Conservation (phyloP, 768 basidiomycete genomes). For the Cyclocybe cylindracea region DNA sequence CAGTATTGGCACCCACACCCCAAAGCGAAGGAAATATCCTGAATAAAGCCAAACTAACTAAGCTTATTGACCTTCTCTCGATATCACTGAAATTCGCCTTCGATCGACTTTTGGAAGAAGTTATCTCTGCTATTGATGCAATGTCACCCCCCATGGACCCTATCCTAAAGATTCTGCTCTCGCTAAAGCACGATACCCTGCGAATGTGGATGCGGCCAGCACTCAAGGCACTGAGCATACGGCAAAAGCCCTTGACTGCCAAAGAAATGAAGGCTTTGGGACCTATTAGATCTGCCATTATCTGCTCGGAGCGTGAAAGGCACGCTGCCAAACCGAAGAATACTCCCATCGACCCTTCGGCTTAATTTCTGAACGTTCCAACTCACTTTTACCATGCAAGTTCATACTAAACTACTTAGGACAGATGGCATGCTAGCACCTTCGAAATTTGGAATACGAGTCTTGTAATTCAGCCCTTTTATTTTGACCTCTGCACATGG, state of each 20-base stretch:
- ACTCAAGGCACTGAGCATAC: background rate
- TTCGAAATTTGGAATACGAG: no score
- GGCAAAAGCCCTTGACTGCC: background rate
- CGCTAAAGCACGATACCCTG: background rate
- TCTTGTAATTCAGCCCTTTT: no score
- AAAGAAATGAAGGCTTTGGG: constrained; percentile 1
- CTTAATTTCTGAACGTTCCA: background rate
- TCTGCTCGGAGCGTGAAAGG: no score
- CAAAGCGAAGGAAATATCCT: no score
- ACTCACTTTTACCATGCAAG: no score
- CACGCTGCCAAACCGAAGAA: no score
- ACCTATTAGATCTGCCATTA: background rate
- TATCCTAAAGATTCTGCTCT: background rate
- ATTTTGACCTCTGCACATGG: no score
- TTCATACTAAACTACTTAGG: no score
- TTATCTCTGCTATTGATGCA: background rate
- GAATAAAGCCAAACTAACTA: background rate
- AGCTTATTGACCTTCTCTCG: background rate
- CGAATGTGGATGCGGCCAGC: background rate
- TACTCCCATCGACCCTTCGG: no score
- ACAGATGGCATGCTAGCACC: no score
- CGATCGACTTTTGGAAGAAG: background rate
- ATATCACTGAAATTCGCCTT: background rate
- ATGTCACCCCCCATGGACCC: background rate
- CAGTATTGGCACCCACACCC: no score